A percentile compares a stretch with the other conserved stretches of the same genome.
These are phyloP conservation scores for Gentiana straminea DNA, from an alignment of 257 asterid species.

Conservation along the genomic window DNA sequence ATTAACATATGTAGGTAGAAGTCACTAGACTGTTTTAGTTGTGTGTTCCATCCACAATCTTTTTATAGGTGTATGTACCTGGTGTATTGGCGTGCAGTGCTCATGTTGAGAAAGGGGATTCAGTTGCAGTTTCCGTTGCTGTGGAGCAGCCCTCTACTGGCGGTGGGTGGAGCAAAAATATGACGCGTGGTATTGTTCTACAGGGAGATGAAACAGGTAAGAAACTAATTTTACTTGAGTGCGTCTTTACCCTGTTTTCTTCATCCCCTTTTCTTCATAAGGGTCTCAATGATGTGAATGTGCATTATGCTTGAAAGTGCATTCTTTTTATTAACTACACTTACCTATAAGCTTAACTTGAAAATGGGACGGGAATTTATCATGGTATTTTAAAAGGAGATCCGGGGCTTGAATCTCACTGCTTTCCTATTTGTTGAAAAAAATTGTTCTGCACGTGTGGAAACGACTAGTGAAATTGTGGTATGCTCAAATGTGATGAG, in stretches of 20 bases:
- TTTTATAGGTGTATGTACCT: constrained; percentile 74
- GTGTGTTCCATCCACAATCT: constrained; percentile 1
- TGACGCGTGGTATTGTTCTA: constrained; percentile 84
- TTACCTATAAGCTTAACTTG: no score
- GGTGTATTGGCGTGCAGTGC: constrained; percentile 99
- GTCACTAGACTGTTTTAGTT: not conserved
- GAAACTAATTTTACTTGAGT: constrained; percentile 1
- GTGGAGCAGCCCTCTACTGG: constrained; percentile 67
- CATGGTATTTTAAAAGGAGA: no score
- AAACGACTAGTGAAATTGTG: no score
- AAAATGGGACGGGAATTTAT: no score
- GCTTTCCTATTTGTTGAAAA: no score
- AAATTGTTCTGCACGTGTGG: no score
- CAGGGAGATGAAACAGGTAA: constrained; percentile 77
- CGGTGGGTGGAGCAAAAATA: constrained; percentile 87
- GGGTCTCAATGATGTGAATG: no score
- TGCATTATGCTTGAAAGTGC: no score
- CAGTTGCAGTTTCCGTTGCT: constrained; percentile 88
- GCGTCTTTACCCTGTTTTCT: not conserved
- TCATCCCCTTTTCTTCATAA: no score
- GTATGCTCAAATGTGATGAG: no score
- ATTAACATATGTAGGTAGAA: not conserved
- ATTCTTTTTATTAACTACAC: no score
- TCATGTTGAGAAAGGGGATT: constrained; percentile 87
- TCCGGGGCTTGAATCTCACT: no score